A percentile compares a stretch with the other conserved stretches of the same genome.
These are phyloP conservation scores for Penicillium dipodomyicola DNA, from an alignment of 495 filamentous ascomycete species.

Conservation along the genomic window DNA sequence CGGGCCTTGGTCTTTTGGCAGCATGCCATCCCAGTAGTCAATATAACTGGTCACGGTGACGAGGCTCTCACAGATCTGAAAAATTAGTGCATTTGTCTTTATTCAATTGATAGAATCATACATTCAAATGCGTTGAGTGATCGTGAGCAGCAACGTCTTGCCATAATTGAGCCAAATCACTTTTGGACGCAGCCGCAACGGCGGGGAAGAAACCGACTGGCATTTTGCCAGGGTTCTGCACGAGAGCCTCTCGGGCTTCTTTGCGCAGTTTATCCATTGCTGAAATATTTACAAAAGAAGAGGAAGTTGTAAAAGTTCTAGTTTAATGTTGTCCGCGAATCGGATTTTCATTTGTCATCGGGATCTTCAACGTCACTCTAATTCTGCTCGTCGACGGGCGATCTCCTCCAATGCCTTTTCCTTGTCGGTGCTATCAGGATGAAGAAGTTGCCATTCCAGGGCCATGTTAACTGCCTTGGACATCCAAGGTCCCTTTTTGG, in stretches of 20 bases:
- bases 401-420: slow-evolving; percentile 66
- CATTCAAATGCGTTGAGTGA: slow-evolving; percentile 22
- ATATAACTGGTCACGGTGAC: slow-evolving; percentile 31
- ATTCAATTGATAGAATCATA: slow-evolving; percentile 8
- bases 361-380: slow-evolving; percentile 43
- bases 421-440: slow-evolving; percentile 63
- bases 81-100: slow-evolving; percentile 2
- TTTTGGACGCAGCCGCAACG: slow-evolving; percentile 4
- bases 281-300: background rate
- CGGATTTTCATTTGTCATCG: slow-evolving; percentile 13
- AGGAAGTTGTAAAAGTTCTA: background rate
- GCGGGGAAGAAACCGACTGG: slow-evolving; percentile 1
- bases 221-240: slow-evolving; percentile 14
- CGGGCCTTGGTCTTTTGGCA: slow-evolving; percentile 17
- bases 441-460: slow-evolving; percentile 80
- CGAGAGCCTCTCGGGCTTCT: slow-evolving; percentile 30
- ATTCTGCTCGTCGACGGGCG: slow-evolving; percentile 49
- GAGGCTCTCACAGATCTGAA: slow-evolving; percentile 35
- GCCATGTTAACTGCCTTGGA: slow-evolving; percentile 65
- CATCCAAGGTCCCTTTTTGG: slow-evolving; percentile 75
- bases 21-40: slow-evolving; percentile 13
- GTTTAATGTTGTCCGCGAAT: background rate
- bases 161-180: slow-evolving; percentile 31
- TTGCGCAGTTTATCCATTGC: slow-evolving; percentile 38
- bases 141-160: slow-evolving; percentile 29